Percentiles rank a stretch among this genome's conserved stretches.
phyloP scores from a whole-genome alignment of 768 basidiomycete species.

The Cystobasidium tubakii region DNA sequence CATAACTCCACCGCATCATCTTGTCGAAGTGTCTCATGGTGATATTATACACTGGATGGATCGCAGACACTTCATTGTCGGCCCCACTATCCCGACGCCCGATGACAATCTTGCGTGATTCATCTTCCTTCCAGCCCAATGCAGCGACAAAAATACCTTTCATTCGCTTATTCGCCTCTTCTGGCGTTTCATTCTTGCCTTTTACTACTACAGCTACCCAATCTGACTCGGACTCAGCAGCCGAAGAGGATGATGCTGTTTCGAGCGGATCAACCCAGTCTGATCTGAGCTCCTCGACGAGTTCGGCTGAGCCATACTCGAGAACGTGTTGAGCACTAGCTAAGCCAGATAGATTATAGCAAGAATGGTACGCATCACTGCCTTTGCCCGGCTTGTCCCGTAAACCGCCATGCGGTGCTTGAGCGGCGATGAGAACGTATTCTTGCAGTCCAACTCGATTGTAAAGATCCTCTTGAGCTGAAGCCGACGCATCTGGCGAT shows the following conservation, averaged over 20 bases:
- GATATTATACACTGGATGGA: background rate
- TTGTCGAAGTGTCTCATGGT: background rate
- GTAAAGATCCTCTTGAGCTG: background rate
- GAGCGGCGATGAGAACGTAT: slow-evolving; percentile 78
- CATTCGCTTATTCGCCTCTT: slow-evolving; percentile 50
- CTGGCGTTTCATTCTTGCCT: slow-evolving; percentile 46
- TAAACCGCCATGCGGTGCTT: slow-evolving; percentile 76
- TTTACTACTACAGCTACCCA: slow-evolving; percentile 14
- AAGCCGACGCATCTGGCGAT: background rate
- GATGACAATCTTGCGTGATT: slow-evolving; percentile 61
- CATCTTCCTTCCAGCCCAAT: slow-evolving; percentile 65
- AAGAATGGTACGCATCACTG: slow-evolving; percentile 92
- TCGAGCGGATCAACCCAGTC: slow-evolving; percentile 42
- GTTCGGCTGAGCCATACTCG: slow-evolving; percentile 51
- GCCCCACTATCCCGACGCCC: slow-evolving; percentile 44
- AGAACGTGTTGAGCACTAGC: slow-evolving; percentile 81
- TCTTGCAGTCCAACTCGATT: slow-evolving; percentile 65
- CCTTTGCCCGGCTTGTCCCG: slow-evolving; percentile 92
- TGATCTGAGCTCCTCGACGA: slow-evolving; percentile 46
- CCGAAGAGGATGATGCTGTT: background rate
- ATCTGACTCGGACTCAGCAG: background rate
- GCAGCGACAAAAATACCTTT: slow-evolving; percentile 56
- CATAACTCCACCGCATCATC: slow-evolving; percentile 34
- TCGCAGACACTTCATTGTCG: slow-evolving; percentile 48
- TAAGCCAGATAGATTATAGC: slow-evolving; percentile 85